Base-by-base conservation (phyloP, 768 basidiomycete genomes). In the Termitomyces sp. region DNA sequence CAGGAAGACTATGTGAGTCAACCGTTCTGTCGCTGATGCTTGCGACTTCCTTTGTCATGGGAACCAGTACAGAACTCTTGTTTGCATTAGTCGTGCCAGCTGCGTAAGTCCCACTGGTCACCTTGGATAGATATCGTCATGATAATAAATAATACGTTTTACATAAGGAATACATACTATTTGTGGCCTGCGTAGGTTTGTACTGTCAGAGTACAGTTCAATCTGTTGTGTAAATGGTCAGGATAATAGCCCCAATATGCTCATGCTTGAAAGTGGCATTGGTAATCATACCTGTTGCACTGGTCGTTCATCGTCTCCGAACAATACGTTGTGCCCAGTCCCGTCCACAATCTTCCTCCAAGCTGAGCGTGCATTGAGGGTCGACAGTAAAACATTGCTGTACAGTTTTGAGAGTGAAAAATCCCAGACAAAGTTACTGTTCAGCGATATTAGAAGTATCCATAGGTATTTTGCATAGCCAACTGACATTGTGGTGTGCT, bases 391-490 rank as follows among this genome's bases (percentile, higher is more conserved):
- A 16, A 66, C 63, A 30, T 68, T 69, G 12, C 65, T 67, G 38
- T 69, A 69, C 18, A 69, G 58, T 50, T 69, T 69, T 24, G 67
- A 67, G 6, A 69, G 55, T 2, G 67, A 62, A 48, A 69, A 69
- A 40, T 69, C 67, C 68, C 64, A 69, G n/a, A 67, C 57, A 47
- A 69, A 67, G 44, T 69, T 67, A 42, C 68, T 69, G 32, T 20
- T n/a, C n/a, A 54, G 13, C 16, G 16, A 4, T 13, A 30, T 59
- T 24, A 53, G 16, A 18, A 26, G 28, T n/a, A 20, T 13, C 14
- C 35, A 36, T 16, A 36, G 35, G 18, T 49, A 13, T 22, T 20
- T n/a, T 9, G 30, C 56, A 22, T 2, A 10, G 51, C 1, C 13
- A 18, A 61, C 67, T 32, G 47, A 66, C 61, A 69, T 67, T 9